Evolutionary conservation across 2,329 filamentous ascomycete species (phyloP).

Genomic region (Ophiosphaerella korrae): DNA sequence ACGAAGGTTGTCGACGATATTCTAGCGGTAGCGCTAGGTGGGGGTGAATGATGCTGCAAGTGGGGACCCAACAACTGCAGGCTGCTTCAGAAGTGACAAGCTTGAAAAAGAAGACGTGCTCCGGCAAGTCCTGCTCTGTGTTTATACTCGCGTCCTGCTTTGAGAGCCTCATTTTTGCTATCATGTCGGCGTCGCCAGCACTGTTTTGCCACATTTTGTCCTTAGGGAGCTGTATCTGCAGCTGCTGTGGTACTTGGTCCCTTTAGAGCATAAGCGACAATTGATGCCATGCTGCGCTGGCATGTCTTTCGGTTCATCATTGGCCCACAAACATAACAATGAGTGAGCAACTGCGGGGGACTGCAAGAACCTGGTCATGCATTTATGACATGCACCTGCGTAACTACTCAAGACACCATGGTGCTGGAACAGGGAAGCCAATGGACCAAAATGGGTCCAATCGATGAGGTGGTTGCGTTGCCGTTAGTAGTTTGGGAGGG

Average conservation of each 20-base stretch:
- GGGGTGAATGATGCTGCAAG: constrained; percentile 25
- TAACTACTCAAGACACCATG: constrained; percentile 20
- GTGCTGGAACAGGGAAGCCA: constrained; percentile 29
- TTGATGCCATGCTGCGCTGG: constrained; percentile 40
- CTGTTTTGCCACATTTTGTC: constrained; percentile 29
- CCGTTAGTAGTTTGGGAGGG: constrained; percentile 31
- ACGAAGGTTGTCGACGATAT: constrained; percentile 14
- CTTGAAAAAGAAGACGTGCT: constrained; percentile 27
- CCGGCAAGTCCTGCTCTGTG: constrained; percentile 27
- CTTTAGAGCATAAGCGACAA: constrained; percentile 23
- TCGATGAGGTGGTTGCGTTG: constrained; percentile 20
- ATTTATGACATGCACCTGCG: constrained; percentile 38
- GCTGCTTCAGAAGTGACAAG: constrained; percentile 19
- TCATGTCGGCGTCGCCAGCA: constrained; percentile 22
- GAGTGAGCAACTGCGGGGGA: constrained; percentile 33
- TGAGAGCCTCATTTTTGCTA: constrained; percentile 33
- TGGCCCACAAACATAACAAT: constrained; percentile 32
- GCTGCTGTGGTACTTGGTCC: constrained; percentile 26
- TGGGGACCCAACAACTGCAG: constrained; percentile 29
- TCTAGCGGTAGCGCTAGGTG: constrained; percentile 20
- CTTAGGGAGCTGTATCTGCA: constrained; percentile 26
- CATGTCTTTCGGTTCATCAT: constrained; percentile 31
- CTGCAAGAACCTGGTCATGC: constrained; percentile 30
- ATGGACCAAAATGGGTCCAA: constrained; percentile 24
- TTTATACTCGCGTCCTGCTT: constrained; percentile 38